phyloP scores from a whole-genome alignment of 345 rosid species.

The Corchorus olitorius region DNA sequence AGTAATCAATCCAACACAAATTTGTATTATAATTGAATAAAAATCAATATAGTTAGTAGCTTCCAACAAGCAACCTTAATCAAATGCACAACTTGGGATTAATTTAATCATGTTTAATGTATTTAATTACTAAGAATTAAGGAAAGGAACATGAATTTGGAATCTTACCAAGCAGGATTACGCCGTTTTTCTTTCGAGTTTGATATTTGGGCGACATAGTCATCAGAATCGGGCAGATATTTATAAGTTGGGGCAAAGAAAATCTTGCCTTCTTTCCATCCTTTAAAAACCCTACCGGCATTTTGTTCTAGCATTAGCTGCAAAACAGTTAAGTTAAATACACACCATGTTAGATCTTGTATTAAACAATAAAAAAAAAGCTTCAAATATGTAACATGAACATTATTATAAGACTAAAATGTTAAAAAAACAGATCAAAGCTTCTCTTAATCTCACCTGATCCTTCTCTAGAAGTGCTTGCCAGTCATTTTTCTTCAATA shows the following conservation, averaged over 20 bases:
- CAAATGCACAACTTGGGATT: conserved; percentile 20
- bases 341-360: not conserved
- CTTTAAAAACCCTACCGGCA: conserved; percentile 77
- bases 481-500: conserved; percentile 70
- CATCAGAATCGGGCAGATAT: conserved; percentile 66
- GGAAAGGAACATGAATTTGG: conserved; percentile 7
- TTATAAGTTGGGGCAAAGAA: conserved; percentile 93
- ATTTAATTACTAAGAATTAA: not conserved
- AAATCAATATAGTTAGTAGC: not conserved
- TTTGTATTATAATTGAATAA: not conserved
- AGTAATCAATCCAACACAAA: not conserved
- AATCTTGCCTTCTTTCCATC: conserved; percentile 92
- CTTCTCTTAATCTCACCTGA: too few relatives aligned
- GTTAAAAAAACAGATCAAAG: too few relatives aligned
- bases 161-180: conserved; percentile 86
- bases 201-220: conserved; percentile 57
- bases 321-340: not conserved
- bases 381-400: too few relatives aligned
- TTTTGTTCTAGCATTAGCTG: conserved; percentile 75
- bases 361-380: not conserved
- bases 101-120: not conserved
- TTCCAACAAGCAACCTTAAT: conserved; percentile 18
- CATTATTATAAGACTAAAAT: too few relatives aligned
- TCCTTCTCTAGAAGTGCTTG: conserved; percentile 81
- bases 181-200: conserved; percentile 72